Conservation (phyloP, 345 rosid genomes). For the Camelina laxa region DNA sequence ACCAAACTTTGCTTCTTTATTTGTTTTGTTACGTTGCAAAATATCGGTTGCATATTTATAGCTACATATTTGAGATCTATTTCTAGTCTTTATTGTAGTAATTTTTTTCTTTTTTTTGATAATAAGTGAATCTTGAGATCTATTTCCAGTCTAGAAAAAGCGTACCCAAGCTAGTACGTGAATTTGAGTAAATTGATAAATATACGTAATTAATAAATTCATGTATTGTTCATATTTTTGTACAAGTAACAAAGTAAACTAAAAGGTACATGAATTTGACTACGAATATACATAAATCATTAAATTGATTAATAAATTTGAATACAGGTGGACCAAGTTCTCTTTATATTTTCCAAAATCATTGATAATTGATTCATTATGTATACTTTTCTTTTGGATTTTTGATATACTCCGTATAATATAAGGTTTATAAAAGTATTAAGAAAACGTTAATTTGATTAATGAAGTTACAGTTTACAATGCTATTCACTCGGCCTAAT, state of each 20-base stretch:
- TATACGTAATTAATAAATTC: background rate
- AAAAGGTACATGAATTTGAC: background rate
- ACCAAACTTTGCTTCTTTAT: background rate
- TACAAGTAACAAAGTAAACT: background rate
- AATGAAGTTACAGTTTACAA: too few species aligned
- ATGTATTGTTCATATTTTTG: background rate
- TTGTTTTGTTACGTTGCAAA: background rate
- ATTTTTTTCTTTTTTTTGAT: background rate
- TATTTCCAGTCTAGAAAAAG: background rate
- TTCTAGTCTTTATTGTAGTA: background rate
- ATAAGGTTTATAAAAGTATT: too few species aligned
- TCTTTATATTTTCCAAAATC: background rate
- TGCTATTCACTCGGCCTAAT: too few species aligned
- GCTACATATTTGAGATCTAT: background rate
- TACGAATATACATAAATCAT: background rate
- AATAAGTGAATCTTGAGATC: background rate
- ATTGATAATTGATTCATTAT: too few species aligned
- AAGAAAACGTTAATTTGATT: too few species aligned
- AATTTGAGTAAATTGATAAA: background rate
- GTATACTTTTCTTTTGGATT: background rate
- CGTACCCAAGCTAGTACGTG: background rate
- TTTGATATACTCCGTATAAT: too few species aligned
- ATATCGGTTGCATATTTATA: background rate
- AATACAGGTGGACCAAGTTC: background rate
- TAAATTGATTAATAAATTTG: background rate